A percentile compares a stretch with the other conserved stretches of the same genome.
These are phyloP conservation scores for Perilla frutescens DNA, from an alignment of 257 asterid genomes.

Conservation along the genomic window DNA sequence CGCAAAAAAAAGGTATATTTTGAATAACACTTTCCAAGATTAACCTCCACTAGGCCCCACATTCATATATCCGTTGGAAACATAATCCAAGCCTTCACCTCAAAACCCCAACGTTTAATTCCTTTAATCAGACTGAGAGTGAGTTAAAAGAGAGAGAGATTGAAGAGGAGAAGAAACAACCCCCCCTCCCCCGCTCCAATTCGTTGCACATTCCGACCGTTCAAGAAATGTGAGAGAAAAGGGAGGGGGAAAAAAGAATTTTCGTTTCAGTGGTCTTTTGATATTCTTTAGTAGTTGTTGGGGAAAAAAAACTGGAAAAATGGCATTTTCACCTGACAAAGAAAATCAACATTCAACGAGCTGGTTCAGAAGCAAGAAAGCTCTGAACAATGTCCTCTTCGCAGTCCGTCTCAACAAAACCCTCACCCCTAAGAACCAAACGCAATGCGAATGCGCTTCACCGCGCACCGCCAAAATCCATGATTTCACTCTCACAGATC, in stretches of 20 bases:
- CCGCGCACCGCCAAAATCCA: slow-evolving; percentile 45
- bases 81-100: neutral
- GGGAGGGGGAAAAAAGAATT: neutral
- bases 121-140: neutral
- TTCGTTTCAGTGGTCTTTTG: neutral
- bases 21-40: neutral
- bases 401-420: slow-evolving; percentile 64
- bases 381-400: slow-evolving; percentile 60
- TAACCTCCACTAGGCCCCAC: slow-evolving; percentile 10
- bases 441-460: neutral
- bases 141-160: neutral
- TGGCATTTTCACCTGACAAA: slow-evolving; percentile 61
- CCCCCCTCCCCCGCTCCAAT: neutral
- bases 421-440: slow-evolving; percentile 32
- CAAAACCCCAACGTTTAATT: neutral
- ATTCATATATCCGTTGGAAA: neutral
- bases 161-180: neutral
- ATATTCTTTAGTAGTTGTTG: slow-evolving; percentile 17
- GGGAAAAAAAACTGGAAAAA: slow-evolving; percentile 20
- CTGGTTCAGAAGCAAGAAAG: slow-evolving; percentile 71
- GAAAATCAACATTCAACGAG: slow-evolving; percentile 43
- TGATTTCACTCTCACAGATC: slow-evolving; percentile 44
- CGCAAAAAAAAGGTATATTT: neutral
- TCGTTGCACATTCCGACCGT: neutral
- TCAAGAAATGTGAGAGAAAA: neutral